phyloP scores from a whole-genome alignment of 2,329 filamentous ascomycete genomes.

The Fusarium nodosum region DNA sequence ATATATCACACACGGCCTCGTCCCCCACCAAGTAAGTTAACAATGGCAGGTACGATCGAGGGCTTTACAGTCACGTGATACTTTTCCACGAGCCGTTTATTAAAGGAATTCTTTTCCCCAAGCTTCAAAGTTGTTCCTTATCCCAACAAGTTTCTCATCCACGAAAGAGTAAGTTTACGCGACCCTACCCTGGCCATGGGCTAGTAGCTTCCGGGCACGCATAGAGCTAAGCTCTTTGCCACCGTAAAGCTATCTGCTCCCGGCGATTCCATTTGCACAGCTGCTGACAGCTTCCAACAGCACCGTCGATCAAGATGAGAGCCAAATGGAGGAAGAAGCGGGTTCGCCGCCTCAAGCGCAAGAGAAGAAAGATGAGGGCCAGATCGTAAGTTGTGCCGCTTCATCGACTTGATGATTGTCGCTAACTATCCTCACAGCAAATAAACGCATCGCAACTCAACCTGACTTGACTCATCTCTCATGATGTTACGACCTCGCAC shows the following conservation, averaged over 20 bases:
- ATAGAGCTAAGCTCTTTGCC: conserved; percentile 33
- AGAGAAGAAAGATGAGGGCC: conserved; percentile 99
- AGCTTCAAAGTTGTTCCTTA: conserved; percentile 55
- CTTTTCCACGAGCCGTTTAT: too few species aligned
- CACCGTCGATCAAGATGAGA: conserved; percentile 75
- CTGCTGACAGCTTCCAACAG: conserved; percentile 46
- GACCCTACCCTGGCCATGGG: conserved; percentile 24
- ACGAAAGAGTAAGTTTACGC: conserved; percentile 56
- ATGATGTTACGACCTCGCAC: conserved; percentile 56
- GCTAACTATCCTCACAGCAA: conserved; percentile 66
- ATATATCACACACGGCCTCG: accelerated
- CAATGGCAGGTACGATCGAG: conserved; percentile 19
- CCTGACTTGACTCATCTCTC: conserved; percentile 66
- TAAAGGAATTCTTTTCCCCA: neutral
- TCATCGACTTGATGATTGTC: conserved; percentile 17
- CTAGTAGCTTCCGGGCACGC: conserved; percentile 19
- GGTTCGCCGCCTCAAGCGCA: conserved; percentile 98
- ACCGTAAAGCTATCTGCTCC: conserved; percentile 18
- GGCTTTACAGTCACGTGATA: neutral
- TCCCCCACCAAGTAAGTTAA: conserved; percentile 8
- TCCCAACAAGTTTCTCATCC: conserved; percentile 63
- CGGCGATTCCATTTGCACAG: conserved; percentile 13
- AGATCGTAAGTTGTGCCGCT: conserved; percentile 79
- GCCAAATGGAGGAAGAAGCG: conserved; percentile 99
- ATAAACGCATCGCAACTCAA: conserved; percentile 74